Evolutionary conservation across 768 basidiomycete genomes (phyloP).

Genomic region (Coprinellus aureogranulatus): DNA sequence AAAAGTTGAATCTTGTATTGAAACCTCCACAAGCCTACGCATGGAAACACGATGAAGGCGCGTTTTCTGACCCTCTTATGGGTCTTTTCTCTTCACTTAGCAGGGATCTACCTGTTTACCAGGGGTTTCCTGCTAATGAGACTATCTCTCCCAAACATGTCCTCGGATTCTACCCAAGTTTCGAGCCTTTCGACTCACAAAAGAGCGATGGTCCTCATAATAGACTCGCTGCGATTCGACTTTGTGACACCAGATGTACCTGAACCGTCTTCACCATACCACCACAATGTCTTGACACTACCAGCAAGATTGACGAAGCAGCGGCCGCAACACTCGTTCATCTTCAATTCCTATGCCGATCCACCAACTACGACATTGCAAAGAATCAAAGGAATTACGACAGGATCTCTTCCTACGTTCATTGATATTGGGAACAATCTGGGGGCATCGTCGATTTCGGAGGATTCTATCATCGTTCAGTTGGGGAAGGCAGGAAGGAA

Average conservation of each 20-base stretch:
- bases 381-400: constrained; percentile 91
- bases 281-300: constrained; percentile 80
- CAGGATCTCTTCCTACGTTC: constrained; percentile 93
- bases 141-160: constrained; percentile 63
- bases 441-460: constrained; percentile 78
- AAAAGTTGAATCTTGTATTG: background rate
- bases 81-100: constrained; percentile 65
- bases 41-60: constrained; percentile 1
- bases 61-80: constrained; percentile 39
- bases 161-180: constrained; percentile 50
- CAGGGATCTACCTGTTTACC: constrained; percentile 86
- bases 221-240: constrained; percentile 93
- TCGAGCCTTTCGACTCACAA: constrained; percentile 55
- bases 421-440: constrained; percentile 93
- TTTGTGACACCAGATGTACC: constrained; percentile 78
- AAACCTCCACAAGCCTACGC: background rate
- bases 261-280: constrained; percentile 57
- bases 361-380: constrained; percentile 96
- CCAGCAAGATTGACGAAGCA: constrained; percentile 67
- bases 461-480: constrained; percentile 87
- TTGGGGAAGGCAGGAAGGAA: constrained; percentile 55
- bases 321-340: constrained; percentile 70
- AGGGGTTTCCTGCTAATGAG: constrained; percentile 85
- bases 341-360: constrained; percentile 89
- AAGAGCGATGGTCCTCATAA: constrained; percentile 79